A percentile compares a stretch with the other conserved stretches of the same genome.
phyloP scores from a whole-genome alignment of 2,329 filamentous ascomycete species.

The Aspergillus fumigatiaffinis region DNA sequence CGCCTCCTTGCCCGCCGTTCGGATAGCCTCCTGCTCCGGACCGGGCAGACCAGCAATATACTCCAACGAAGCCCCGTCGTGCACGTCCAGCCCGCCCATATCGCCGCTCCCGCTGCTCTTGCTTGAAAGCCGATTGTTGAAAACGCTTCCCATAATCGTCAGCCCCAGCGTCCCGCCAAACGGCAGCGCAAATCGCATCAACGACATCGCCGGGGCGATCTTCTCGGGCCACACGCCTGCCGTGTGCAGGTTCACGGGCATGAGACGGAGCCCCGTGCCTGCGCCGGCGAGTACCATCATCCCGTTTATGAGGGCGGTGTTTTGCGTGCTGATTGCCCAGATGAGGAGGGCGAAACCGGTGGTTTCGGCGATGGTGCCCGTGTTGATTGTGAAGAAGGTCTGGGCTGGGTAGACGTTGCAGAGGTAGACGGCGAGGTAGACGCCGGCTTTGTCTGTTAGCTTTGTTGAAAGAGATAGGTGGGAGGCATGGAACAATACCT shows the following conservation, averaged over 20 bases:
- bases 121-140: constrained; percentile 53
- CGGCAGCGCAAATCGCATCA: constrained; percentile 57
- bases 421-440: constrained; percentile 54
- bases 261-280: constrained; percentile 62
- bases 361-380: constrained; percentile 55
- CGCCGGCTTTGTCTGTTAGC: constrained; percentile 42
- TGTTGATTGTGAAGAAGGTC: constrained; percentile 57
- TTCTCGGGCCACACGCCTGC: constrained; percentile 58
- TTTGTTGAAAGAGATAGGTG: not conserved
- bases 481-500: constrained; percentile 34
- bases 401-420: constrained; percentile 61
- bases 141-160: constrained; percentile 65
- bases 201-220: constrained; percentile 56
- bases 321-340: constrained; percentile 51
- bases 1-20: constrained; percentile 49
- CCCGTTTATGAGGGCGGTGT: constrained; percentile 54
- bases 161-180: constrained; percentile 63
- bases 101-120: constrained; percentile 26
- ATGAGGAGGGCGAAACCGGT: constrained; percentile 57
- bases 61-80: constrained; percentile 36
- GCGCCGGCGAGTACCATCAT: constrained; percentile 64
- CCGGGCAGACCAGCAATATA: constrained; percentile 33
- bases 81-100: constrained; percentile 25
- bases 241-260: constrained; percentile 61
- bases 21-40: constrained; percentile 35